phyloP scores from a whole-genome alignment of 495 filamentous ascomycete genomes.

The Penicillium paradoxum region DNA sequence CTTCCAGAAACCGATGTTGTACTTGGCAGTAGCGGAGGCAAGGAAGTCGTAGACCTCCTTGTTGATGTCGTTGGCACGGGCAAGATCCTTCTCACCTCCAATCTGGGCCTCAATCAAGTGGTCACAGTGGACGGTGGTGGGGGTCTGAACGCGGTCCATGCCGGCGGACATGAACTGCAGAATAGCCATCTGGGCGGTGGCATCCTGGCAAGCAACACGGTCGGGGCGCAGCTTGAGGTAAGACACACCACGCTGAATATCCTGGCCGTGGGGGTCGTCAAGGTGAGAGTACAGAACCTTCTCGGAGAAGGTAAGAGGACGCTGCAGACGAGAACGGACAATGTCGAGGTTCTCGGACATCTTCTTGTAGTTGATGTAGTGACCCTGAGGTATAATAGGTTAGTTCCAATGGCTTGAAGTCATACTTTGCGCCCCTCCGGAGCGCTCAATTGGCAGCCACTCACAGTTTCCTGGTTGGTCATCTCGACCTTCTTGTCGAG shows the following conservation, averaged over 20 bases:
- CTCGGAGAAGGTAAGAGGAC: constrained; percentile 92
- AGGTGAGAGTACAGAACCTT: constrained; percentile 99
- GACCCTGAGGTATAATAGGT: constrained; percentile 43
- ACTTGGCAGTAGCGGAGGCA: constrained; percentile 90
- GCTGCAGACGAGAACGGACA: constrained; percentile 82
- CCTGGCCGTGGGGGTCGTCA: constrained; percentile 93
- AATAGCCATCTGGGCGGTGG: constrained; percentile 99
- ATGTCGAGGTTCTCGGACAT: constrained; percentile 96
- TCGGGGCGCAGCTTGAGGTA: constrained; percentile 96
- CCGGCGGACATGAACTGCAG: constrained; percentile 99
- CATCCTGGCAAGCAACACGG: constrained; percentile 98
- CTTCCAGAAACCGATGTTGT: constrained; percentile 99
- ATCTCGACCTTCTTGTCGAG: constrained; percentile 77
- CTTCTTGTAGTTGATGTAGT: constrained; percentile 84
- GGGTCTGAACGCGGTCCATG: constrained; percentile 90
- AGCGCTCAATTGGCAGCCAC: constrained; percentile 10
- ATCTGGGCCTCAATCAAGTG: constrained; percentile 98
- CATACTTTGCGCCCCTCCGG: background rate
- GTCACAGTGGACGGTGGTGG: constrained; percentile 96
- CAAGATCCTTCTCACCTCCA: constrained; percentile 92
- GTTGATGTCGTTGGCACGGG: constrained; percentile 87
- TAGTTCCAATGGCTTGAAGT: background rate
- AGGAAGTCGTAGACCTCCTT: constrained; percentile 99
- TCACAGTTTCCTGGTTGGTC: constrained; percentile 68
- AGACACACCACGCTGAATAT: constrained; percentile 89